Base-by-base conservation (phyloP, 306 rosid species). In the Vigna trinervia region DNA sequence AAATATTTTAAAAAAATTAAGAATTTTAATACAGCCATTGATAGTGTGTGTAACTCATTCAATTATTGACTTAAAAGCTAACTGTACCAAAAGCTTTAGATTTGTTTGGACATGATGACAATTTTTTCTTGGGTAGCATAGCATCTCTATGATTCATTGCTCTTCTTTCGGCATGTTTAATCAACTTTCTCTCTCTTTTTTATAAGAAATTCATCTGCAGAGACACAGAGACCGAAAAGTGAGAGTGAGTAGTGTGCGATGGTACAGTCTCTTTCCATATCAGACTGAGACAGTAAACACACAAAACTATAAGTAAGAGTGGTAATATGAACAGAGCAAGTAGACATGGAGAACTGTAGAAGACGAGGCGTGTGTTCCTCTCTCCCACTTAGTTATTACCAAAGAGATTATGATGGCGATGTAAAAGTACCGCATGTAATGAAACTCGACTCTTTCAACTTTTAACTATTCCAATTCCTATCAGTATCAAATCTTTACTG, bases 301-400 rank as follows among this genome's bases (percentile, higher is more conserved):
- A 66, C 57, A 76, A 39, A 53, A 68, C 56, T 68, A 73, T 78
- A 85, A 63, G 79, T 26, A 67, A 10, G 34, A 41, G 71, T 19
- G 22, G 67, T 43, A 74, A 23, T 61, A 32, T 34, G 62, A 48
- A 66, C 57, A 66, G 67, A 77, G 58, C 54, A 66, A 39, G 58
- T 66, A 53, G 81, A 77, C 74, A 66, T 41, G 57, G 67, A 77
- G 67, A 77, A 77, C 74, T 66, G 74, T 77, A 52, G 34, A 77
- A 66, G 34, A 5, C 22, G 39, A 39, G 67, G 28, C 13, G 43
- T 76, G 80, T 76, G 64, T 51, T 73, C 72, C 73, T 22, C 53
- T 76, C 73, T 47, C 63, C 2, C 78, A 61, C 67, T 73, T 73
- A 15, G 70, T 61, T 45, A 3, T 63, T 8, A 32, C 34, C 68